These are phyloP conservation scores for Lagenidium giganteum DNA, from an alignment of 352 stramenopile species.

Conservation along the genomic window DNA sequence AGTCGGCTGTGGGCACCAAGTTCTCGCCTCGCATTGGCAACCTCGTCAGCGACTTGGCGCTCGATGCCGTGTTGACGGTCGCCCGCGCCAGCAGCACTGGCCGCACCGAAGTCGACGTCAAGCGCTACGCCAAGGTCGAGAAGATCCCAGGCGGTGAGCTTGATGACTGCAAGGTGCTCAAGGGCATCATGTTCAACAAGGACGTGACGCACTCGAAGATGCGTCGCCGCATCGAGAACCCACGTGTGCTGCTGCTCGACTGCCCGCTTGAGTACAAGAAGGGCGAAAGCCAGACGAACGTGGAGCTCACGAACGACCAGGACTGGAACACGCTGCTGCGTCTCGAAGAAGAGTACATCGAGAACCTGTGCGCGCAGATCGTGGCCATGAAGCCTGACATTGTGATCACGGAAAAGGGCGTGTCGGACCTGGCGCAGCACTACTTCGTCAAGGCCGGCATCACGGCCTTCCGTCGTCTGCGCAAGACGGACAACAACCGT, in stretches of 20 bases:
- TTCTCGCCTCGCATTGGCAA: constrained; percentile 97
- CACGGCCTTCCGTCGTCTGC: constrained; percentile 97
- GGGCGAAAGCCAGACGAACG: constrained; percentile 95
- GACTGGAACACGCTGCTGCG: constrained; percentile 98
- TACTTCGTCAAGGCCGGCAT: constrained; percentile 99
- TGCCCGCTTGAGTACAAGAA: constrained; percentile 99
- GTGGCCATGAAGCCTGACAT: constrained; percentile 99
- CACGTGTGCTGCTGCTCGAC: constrained; percentile 97
- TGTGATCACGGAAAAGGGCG: constrained; percentile 99
- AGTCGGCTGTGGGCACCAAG: constrained; percentile 98
- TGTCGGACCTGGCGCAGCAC: constrained; percentile 99
- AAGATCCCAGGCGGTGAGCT: constrained; percentile 98
- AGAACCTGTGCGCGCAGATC: constrained; percentile 98
- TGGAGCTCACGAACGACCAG: constrained; percentile 98
- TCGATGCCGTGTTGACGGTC: constrained; percentile 96
- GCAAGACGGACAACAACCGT: constrained; percentile 99
- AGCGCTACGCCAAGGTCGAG: constrained; percentile 99
- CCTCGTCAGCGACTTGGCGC: constrained; percentile 95
- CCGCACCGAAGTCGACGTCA: constrained; percentile 98
- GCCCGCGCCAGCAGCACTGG: constrained; percentile 78
- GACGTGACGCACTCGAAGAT: constrained; percentile 99
- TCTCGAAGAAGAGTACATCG: constrained; percentile 99
- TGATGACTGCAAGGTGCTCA: constrained; percentile 92
- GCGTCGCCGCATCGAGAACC: constrained; percentile 97
- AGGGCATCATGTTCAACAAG: constrained; percentile 99